A percentile compares a stretch with the other conserved stretches of the same genome.
Evolutionary conservation across 495 filamentous ascomycete species (phyloP).

Genomic region (Xanthoparmelia taractica): DNA sequence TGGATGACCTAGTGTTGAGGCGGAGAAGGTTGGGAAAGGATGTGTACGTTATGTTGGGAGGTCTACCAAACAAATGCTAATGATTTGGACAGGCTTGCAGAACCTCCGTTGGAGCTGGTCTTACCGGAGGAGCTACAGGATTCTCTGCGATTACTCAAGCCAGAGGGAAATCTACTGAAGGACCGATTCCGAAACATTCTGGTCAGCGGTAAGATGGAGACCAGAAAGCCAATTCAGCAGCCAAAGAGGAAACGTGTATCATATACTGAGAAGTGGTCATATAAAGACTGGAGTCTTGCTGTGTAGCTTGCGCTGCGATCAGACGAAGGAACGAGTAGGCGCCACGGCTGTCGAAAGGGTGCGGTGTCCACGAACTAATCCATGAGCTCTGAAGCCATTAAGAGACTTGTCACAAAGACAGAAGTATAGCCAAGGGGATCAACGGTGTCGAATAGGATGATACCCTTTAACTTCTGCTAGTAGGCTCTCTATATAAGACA

Average conservation of each 20-base stretch:
- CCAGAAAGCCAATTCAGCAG: constrained; percentile 65
- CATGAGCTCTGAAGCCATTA: background rate
- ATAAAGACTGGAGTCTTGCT: constrained; percentile 79
- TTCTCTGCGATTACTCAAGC: constrained; percentile 78
- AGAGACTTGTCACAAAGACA: background rate
- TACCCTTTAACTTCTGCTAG: background rate
- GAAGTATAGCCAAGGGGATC: background rate
- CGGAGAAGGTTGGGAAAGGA: constrained; percentile 69
- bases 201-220: constrained; percentile 81
- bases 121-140: constrained; percentile 91
- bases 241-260: constrained; percentile 68
- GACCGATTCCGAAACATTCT: constrained; percentile 86
- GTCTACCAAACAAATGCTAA: constrained; percentile 24
- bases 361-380: background rate
- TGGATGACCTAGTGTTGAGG: constrained; percentile 53
- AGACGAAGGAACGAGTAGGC: too few relatives aligned
- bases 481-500: background rate
- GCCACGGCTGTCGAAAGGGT: background rate
- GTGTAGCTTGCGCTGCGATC: background rate
- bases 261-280: constrained; percentile 89
- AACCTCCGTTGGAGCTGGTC: constrained; percentile 77
- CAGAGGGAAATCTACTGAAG: constrained; percentile 86
- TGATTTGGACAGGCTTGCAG: constrained; percentile 49
- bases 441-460: background rate
- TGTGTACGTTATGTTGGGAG: constrained; percentile 36